Base-by-base conservation (phyloP, 163 green algal genomes). In the Picocystis sp. region DNA sequence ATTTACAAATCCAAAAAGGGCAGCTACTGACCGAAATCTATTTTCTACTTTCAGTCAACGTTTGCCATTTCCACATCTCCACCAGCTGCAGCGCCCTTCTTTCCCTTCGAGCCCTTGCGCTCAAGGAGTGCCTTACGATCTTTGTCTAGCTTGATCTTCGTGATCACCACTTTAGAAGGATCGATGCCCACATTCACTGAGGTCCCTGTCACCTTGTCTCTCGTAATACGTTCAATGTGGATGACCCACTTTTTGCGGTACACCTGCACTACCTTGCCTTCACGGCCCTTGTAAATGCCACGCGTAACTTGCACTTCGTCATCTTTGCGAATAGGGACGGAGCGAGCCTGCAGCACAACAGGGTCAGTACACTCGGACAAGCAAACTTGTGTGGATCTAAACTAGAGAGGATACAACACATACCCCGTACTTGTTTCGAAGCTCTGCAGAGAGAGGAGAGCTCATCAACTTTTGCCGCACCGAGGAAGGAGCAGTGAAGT, bases 221-320 rank as follows among this genome's bases (percentile, higher is more conserved):
- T 74, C 5, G 86, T 93, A 64, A 99, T 84, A 52, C 91, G 76
- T 74, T 97, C 91, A 51, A 99, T 81, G 74, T 99, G 90, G 73
- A 99, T 98, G 24, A 97, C 84, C 91, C 91, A 99, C 78, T 96
- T 97, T 60, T 86, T 86, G 55, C 91, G 74, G 82, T 99, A 99
- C 35, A 95, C 89, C 63, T 91, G 73, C 14, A 93, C 78, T 11
- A 98, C 85, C 80, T 97, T 97, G 63, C 90, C 90, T 71, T 98
- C 89, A 43, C 88, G 82, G 52, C 80, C 81, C 83, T 98, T 97
- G 81, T 87, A 97, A 45, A 79, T 93, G 59, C 91, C 91, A 34
- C 90, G 73, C 3, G 93, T 82, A 33, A 99, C 81, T 43, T 75
- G 77, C 44, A 99, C 91, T 79, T 99, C 91, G 56, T 99, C 91